These are phyloP conservation scores for Limonium bicolor DNA, from an alignment of 148 eudicot species.

Conservation along the genomic window DNA sequence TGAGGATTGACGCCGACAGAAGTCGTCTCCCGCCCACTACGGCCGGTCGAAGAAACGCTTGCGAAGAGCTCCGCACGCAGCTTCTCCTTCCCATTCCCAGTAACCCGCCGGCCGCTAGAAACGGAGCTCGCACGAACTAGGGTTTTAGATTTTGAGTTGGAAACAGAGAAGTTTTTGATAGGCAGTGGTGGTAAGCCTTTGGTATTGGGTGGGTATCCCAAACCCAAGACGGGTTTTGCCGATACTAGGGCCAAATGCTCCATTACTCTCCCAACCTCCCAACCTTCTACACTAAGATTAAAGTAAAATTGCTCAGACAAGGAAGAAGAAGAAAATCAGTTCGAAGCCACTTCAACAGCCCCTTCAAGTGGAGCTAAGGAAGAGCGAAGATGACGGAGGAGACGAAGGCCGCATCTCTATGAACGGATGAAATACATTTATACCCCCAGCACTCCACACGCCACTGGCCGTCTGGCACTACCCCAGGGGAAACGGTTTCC, in stretches of 20 bases:
- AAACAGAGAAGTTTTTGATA: background rate
- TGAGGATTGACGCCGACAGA: constrained; percentile 64
- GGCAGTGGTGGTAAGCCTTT: constrained; percentile 3
- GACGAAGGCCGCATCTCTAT: too few species aligned
- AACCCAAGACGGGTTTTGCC: background rate
- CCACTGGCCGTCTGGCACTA: too few species aligned
- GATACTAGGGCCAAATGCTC: constrained; percentile 3
- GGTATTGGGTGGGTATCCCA: background rate
- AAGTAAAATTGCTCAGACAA: too few species aligned
- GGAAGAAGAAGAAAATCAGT: too few species aligned
- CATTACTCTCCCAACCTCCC: too few species aligned
- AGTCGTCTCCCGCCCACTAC: constrained; percentile 31
- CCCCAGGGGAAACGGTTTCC: too few species aligned
- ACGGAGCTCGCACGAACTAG: background rate
- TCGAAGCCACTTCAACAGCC: too few species aligned
- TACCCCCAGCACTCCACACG: too few species aligned
- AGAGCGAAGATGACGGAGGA: too few species aligned
- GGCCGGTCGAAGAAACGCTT: constrained; percentile 24
- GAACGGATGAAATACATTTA: too few species aligned
- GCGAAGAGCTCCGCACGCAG: constrained; percentile 30
- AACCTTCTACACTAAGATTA: too few species aligned
- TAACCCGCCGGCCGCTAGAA: background rate
- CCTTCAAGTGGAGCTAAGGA: too few species aligned
- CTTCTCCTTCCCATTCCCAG: constrained; percentile 11
- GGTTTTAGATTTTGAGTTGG: background rate